Evolutionary conservation across 805 yeast genomes (phyloP).

Genomic region (Cyberlindnera samutprakarnensis): DNA sequence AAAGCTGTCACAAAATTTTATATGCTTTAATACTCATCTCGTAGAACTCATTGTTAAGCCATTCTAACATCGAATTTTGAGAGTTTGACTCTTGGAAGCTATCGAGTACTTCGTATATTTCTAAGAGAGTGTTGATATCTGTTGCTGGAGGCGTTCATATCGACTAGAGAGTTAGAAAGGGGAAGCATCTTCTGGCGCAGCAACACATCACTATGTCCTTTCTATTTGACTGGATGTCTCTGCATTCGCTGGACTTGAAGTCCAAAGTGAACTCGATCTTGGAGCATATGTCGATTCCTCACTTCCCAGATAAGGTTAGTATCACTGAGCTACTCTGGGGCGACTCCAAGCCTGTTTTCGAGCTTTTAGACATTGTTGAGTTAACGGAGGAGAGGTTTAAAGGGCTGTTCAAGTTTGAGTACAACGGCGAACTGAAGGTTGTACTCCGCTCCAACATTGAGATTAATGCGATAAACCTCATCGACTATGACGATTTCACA

Average conservation of each 20-base stretch:
- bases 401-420: slow-evolving; percentile 19
- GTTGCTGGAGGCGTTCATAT: no score
- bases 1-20: no score
- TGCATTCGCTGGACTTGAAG: slow-evolving; percentile 16
- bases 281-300: slow-evolving; percentile 9
- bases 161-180: no score
- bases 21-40: no score
- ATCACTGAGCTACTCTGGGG: slow-evolving; percentile 14
- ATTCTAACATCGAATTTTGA: no score
- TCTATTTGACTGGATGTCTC: slow-evolving; percentile 18
- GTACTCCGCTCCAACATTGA: slow-evolving; percentile 17
- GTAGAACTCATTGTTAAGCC: no score
- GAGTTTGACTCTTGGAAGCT: no score
- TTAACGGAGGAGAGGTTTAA: slow-evolving; percentile 14
- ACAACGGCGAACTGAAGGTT: slow-evolving; percentile 16
- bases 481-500: slow-evolving; percentile 21
- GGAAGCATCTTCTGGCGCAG: no score
- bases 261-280: slow-evolving; percentile 17
- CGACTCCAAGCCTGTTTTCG: slow-evolving; percentile 12
- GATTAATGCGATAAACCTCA: slow-evolving; percentile 18
- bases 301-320: slow-evolving; percentile 15
- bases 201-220: slow-evolving; percentile 14
- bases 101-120: no score
- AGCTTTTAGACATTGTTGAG: slow-evolving; percentile 18
- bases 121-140: no score